phyloP scores from a whole-genome alignment of 2,329 filamentous ascomycete species.

The Colletotrichum lini region DNA sequence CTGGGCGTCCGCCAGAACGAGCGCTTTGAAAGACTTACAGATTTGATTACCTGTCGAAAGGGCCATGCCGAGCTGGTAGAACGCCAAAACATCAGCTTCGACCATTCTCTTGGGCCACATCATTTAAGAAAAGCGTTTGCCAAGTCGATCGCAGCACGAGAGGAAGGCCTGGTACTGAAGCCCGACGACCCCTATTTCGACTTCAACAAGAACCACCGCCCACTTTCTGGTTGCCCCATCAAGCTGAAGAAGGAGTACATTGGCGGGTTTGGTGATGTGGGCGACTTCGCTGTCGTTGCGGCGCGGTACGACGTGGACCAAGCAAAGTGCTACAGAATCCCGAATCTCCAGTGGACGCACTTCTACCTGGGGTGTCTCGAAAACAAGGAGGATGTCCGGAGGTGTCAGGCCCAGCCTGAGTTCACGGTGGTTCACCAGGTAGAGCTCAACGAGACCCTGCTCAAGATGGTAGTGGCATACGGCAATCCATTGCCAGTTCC shows the following conservation, averaged over 20 bases:
- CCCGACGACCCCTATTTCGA: constrained; percentile 84
- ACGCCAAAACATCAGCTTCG: constrained; percentile 78
- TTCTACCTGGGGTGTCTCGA: constrained; percentile 84
- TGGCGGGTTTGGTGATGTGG: constrained; percentile 81
- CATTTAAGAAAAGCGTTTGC: constrained; percentile 77
- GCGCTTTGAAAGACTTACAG: constrained; percentile 71
- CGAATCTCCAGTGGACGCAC: constrained; percentile 79
- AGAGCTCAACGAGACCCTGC: constrained; percentile 65
- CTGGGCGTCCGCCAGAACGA: constrained; percentile 68
- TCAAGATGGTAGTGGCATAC: constrained; percentile 65
- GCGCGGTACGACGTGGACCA: constrained; percentile 78
- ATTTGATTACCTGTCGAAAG: constrained; percentile 64
- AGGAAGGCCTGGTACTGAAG: constrained; percentile 88
- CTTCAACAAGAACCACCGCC: constrained; percentile 54
- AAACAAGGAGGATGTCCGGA: constrained; percentile 73
- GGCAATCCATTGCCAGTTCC: constrained; percentile 61
- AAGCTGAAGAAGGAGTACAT: constrained; percentile 93
- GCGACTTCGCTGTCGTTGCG: constrained; percentile 86
- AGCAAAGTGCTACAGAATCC: constrained; percentile 68
- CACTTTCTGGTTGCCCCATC: constrained; percentile 71
- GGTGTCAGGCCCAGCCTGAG: constrained; percentile 65
- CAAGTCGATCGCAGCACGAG: constrained; percentile 73
- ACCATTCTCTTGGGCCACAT: constrained; percentile 62
- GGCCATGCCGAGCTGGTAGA: constrained; percentile 78
- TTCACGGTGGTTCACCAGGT: constrained; percentile 79